Evolutionary conservation across 768 basidiomycete species (phyloP), one percentile per base, ranked within the genome.

Genomic region (Lactarius deliciosus): DNA sequence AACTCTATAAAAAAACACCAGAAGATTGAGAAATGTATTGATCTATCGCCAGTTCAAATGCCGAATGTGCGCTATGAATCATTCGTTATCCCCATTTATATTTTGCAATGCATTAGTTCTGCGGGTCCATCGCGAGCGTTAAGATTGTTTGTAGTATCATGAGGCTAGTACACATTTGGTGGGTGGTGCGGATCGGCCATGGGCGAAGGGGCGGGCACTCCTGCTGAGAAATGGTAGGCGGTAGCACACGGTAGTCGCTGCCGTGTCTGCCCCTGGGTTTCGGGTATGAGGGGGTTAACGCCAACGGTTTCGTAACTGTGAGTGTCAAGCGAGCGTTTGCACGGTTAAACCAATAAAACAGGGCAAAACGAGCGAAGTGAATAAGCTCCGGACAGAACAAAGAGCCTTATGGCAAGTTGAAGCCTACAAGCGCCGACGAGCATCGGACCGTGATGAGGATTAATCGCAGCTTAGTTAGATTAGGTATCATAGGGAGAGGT

Each of bases 401-500:
- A 25, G 13, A 4, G 22, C 50, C 47, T 32, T 32, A 32, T 32
- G 30, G 30, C 30, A 30, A 30, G 60, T 50, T 32, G 25, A 40
- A 61, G 40, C 22, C 16, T 38, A 59, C 36, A 18, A 28, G 41
- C 60, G 60, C 56, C 56, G 13, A 66, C 47, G 38, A 54, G 18
- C 6, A 58, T 66, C 54, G 40, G 47, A 58, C 43, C 56, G 32
- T 30, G n/a, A 55, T 43, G 30, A 54, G 41, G 4, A 57, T 65
- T 30, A 45, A 28, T n/a, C 9, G 11, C 32, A 6, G 15, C 32
- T 50, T n/a, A 20, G 18, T 22, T 22, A 60, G 22, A 55, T 57
- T 30, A 55, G 22, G 40, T 53, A 40, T 40, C 38, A 40, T 40
- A 22, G 36, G 22, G 28, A 57, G 55, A 25, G 34, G 41, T 28